Percentiles rank a stretch among this genome's conserved stretches.
These are phyloP conservation scores for Mimosa pudica DNA, from an alignment of 306 rosid genomes.

Conservation along the genomic window DNA sequence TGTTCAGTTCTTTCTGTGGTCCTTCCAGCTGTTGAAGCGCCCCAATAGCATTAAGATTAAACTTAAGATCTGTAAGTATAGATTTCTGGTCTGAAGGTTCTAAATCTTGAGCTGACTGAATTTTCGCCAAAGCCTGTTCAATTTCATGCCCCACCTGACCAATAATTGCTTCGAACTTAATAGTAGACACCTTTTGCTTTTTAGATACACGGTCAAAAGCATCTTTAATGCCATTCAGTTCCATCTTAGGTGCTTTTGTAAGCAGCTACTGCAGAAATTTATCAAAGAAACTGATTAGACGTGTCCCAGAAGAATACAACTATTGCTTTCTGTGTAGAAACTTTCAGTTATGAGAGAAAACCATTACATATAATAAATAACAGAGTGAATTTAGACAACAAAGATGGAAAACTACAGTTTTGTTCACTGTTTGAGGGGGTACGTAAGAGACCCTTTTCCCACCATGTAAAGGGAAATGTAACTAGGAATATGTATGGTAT, in stretches of 20 bases:
- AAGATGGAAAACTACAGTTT: neutral
- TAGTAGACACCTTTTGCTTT: conserved; percentile 84
- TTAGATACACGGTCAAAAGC: conserved; percentile 81
- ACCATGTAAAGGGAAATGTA: neutral
- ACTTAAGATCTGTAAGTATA: conserved; percentile 60
- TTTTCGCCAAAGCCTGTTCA: conserved; percentile 58
- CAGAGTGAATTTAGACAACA: conserved; percentile 7
- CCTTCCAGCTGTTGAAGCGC: conserved; percentile 65
- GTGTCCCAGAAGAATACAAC: conserved; percentile 20
- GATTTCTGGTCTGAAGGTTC: conserved; percentile 58
- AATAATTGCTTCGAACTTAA: conserved; percentile 73
- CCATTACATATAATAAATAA: neutral
- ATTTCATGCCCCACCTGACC: conserved; percentile 71
- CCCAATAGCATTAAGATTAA: conserved; percentile 55
- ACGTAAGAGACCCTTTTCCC: neutral
- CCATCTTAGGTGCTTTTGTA: conserved; percentile 56
- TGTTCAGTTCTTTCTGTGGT: conserved; percentile 67
- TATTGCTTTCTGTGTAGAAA: conserved; percentile 11
- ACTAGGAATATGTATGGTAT: neutral
- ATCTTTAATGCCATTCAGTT: conserved; percentile 73
- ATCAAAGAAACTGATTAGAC: conserved; percentile 32
- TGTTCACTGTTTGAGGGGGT: neutral
- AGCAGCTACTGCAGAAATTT: conserved; percentile 50
- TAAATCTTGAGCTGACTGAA: conserved; percentile 54
- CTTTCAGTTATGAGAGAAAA: neutral